Evolutionary conservation across 805 yeast genomes (phyloP).

Genomic region (Candida maltosa): DNA sequence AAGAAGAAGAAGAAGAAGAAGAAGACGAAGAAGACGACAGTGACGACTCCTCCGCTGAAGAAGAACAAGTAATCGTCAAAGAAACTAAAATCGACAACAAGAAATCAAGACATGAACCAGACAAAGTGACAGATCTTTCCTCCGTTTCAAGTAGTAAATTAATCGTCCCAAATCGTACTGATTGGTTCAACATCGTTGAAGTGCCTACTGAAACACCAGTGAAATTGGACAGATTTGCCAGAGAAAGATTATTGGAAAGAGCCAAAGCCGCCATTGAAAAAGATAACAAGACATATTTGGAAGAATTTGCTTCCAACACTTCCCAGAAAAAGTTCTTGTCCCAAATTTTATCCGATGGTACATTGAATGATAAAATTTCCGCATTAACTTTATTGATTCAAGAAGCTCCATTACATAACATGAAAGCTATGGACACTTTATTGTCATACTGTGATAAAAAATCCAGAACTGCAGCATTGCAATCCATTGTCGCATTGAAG

Average conservation of each 20-base stretch:
- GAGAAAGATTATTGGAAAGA: slow-evolving; percentile 58
- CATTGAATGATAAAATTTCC: slow-evolving; percentile 89
- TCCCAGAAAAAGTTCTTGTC: slow-evolving; percentile 86
- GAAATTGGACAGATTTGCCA: slow-evolving; percentile 48
- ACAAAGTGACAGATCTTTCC: slow-evolving; percentile 34
- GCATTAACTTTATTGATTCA: slow-evolving; percentile 90
- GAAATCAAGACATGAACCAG: slow-evolving; percentile 17
- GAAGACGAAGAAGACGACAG: slow-evolving; percentile 21
- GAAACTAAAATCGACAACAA: slow-evolving; percentile 16
- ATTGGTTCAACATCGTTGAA: slow-evolving; percentile 66
- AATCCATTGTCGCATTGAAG: slow-evolving; percentile 82
- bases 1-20: slow-evolving; percentile 12
- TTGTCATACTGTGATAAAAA: slow-evolving; percentile 82
- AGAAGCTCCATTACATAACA: slow-evolving; percentile 90
- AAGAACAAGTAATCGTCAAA: slow-evolving; percentile 13
- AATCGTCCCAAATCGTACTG: slow-evolving; percentile 56
- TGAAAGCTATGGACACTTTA: slow-evolving; percentile 78
- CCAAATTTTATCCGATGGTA: slow-evolving; percentile 88
- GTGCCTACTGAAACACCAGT: slow-evolving; percentile 21
- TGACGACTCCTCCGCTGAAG: slow-evolving; percentile 11
- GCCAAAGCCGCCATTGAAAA: slow-evolving; percentile 64
- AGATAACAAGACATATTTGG: slow-evolving; percentile 70
- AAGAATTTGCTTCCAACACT: slow-evolving; percentile 69
- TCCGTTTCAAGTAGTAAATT: slow-evolving; percentile 57
- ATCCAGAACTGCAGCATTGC: slow-evolving; percentile 88